A percentile compares a stretch with the other conserved stretches of the same genome.
These are phyloP conservation scores for Sanguinoderma infundibulare DNA, from an alignment of 1,284 basidiomycete genomes.

Conservation along the genomic window DNA sequence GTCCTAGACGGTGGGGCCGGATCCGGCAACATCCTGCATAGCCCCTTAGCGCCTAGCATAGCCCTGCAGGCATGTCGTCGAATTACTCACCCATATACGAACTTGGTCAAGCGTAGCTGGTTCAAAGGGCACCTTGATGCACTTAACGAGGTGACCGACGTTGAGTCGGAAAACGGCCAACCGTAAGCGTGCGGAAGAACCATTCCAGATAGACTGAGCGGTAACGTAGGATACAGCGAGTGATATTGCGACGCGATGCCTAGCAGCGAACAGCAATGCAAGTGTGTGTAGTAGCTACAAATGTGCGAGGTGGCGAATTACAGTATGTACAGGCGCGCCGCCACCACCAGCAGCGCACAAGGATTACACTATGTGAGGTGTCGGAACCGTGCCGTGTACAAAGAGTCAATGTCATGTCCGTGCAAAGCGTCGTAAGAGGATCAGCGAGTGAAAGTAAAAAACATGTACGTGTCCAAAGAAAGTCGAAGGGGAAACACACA, in stretches of 20 bases:
- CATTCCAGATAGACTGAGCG: neutral
- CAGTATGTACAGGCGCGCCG: neutral
- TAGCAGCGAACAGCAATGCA: neutral
- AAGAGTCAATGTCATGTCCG: conserved; percentile 7
- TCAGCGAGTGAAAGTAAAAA: neutral
- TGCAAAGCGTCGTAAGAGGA: conserved; percentile 9
- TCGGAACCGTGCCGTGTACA: conserved; percentile 1
- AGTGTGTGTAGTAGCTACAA: neutral
- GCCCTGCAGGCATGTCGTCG: no score
- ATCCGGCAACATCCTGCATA: no score
- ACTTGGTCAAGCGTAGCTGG: no score
- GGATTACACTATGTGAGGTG: neutral
- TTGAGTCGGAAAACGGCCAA: neutral
- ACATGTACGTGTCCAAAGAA: conserved; percentile 20
- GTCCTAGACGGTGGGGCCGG: no score
- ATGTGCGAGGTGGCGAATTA: neutral
- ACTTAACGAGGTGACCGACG: no score
- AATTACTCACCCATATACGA: no score
- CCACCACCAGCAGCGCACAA: neutral
- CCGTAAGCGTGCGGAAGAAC: neutral
- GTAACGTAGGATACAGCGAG: conserved; percentile 1
- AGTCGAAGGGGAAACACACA: conserved; percentile 18
- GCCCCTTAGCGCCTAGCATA: no score
- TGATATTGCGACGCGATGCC: neutral
- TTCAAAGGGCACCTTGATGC: no score